phyloP scores from a whole-genome alignment of 2,329 filamentous ascomycete species.

The Huntiella bhutanensis region DNA sequence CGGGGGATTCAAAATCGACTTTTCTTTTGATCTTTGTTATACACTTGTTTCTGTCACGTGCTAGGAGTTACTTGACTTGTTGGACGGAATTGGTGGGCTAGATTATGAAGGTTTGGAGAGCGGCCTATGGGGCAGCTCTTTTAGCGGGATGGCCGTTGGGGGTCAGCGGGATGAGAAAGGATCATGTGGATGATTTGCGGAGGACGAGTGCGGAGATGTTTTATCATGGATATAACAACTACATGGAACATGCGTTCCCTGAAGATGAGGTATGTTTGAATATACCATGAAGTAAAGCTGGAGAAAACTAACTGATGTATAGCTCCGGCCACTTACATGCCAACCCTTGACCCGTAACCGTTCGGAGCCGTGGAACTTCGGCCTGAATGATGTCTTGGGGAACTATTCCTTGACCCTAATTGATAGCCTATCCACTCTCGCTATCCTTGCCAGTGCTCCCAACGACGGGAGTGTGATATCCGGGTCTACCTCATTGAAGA shows the following conservation, averaged over 20 bases:
- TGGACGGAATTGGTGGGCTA: too few species aligned
- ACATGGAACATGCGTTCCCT: conserved; percentile 84
- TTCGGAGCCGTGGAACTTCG: conserved; percentile 59
- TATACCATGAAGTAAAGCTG: not conserved
- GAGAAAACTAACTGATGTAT: conserved; percentile 10
- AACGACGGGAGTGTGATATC: conserved; percentile 16
- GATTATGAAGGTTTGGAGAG: too few species aligned
- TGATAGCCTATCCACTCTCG: conserved; percentile 84
- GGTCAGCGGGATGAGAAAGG: conserved; percentile 28
- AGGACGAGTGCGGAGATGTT: conserved; percentile 60
- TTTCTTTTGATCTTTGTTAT: too few species aligned
- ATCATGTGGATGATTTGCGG: conserved; percentile 34
- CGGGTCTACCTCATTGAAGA: conserved; percentile 33
- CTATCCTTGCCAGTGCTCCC: conserved; percentile 67
- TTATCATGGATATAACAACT: conserved; percentile 91
- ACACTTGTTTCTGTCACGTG: too few species aligned
- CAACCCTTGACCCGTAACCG: conserved; percentile 66
- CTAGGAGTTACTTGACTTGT: too few species aligned
- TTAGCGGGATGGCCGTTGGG: too few species aligned
- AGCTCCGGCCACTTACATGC: conserved; percentile 76
- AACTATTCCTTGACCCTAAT: conserved; percentile 95
- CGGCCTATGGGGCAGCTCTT: too few species aligned
- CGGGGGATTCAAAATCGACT: too few species aligned
- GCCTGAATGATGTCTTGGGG: conserved; percentile 84
- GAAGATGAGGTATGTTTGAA: conserved; percentile 54